phyloP scores from a whole-genome alignment of 2,329 filamentous ascomycete species.

The Curvularia spicifera region DNA sequence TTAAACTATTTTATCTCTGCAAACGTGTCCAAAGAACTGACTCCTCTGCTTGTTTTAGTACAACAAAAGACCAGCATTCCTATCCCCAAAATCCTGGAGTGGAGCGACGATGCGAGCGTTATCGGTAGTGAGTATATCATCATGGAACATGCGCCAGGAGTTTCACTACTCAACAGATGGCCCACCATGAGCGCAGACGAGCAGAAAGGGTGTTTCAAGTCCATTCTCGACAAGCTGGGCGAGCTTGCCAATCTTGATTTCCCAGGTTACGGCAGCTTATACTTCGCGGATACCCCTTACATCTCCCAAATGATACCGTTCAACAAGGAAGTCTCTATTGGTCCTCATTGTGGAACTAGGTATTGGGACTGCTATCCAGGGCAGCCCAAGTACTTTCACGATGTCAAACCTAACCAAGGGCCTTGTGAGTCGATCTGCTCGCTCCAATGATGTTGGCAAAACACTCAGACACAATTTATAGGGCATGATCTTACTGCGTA shows the following conservation, averaged over 20 bases:
- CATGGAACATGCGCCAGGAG: conserved; percentile 46
- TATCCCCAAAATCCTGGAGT: conserved; percentile 53
- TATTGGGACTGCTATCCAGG: conserved; percentile 42
- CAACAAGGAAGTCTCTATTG: conserved; percentile 37
- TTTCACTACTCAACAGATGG: conserved; percentile 45
- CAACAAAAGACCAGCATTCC: conserved; percentile 50
- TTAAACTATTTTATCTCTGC: not conserved
- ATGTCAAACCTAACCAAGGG: conserved; percentile 45
- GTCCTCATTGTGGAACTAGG: conserved; percentile 37
- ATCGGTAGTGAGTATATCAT: conserved; percentile 52
- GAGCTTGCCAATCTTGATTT: conserved; percentile 46
- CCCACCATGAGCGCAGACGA: conserved; percentile 34
- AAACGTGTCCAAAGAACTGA: too few relatives aligned
- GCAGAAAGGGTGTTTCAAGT: conserved; percentile 33
- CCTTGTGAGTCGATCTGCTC: conserved; percentile 44
- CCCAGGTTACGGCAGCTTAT: conserved; percentile 50
- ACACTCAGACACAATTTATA: conserved; percentile 28
- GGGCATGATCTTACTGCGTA: conserved; percentile 47
- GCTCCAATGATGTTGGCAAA: conserved; percentile 10
- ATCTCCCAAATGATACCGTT: conserved; percentile 20
- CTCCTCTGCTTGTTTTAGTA: conserved; percentile 32
- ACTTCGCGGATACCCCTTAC: conserved; percentile 29
- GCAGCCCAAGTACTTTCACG: conserved; percentile 46
- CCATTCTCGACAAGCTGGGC: conserved; percentile 36
- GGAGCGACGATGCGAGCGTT: conserved; percentile 48